A percentile compares a stretch with the other conserved stretches of the same genome.
phyloP scores from a whole-genome alignment of 169 alveolate species.

The Eimeria sp. region DNA sequence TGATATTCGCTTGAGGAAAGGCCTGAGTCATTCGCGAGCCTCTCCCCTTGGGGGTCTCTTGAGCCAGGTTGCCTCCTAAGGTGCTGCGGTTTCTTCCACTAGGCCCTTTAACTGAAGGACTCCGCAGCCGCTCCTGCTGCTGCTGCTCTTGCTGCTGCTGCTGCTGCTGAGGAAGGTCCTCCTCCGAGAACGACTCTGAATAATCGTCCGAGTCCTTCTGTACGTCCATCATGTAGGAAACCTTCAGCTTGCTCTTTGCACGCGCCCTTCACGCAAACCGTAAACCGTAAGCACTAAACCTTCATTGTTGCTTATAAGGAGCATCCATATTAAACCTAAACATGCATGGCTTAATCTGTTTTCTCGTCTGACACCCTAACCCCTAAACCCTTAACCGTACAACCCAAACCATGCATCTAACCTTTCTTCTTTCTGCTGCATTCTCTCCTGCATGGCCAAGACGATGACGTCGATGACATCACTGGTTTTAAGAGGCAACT shows the following conservation, averaged over 20 bases:
- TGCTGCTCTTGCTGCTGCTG: constrained; percentile 38
- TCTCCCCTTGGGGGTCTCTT: background rate
- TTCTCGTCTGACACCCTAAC: background rate
- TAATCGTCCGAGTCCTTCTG: constrained; percentile 2
- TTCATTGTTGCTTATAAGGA: background rate
- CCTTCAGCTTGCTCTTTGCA: constrained; percentile 38
- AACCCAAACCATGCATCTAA: background rate
- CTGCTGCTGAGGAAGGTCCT: constrained; percentile 12
- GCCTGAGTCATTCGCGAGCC: constrained; percentile 3
- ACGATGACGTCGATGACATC: constrained; percentile 32
- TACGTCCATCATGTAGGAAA: constrained; percentile 51
- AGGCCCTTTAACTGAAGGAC: background rate
- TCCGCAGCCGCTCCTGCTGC: constrained; percentile 44
- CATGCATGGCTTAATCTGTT: too few relatives aligned
- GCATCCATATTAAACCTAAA: background rate
- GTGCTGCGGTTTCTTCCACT: background rate
- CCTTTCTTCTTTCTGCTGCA: constrained; percentile 53
- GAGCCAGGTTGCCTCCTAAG: background rate
- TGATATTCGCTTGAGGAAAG: background rate
- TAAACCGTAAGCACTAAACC: constrained; percentile 23
- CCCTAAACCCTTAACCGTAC: background rate
- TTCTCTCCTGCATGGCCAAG: constrained; percentile 17
- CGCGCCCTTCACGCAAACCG: background rate
- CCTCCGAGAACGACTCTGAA: background rate
- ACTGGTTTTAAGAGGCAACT: constrained; percentile 28